These are phyloP conservation scores for Globisporangium cederbergense DNA, from an alignment of 352 stramenopile species.

Conservation along the genomic window DNA sequence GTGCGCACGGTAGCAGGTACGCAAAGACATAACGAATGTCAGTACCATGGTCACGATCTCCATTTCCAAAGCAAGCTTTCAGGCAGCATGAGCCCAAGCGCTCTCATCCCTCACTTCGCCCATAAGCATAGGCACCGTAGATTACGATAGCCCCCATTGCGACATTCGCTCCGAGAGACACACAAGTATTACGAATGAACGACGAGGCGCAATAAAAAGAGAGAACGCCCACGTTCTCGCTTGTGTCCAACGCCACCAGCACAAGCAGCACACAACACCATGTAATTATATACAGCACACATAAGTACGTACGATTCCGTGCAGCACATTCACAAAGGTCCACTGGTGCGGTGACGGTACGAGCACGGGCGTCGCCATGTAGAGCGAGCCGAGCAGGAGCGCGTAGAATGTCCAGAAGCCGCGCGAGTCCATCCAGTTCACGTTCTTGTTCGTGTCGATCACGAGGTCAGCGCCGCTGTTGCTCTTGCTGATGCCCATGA, in stretches of 20 bases:
- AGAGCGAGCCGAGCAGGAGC: slow-evolving; percentile 68
- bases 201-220: background rate
- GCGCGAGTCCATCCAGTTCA: slow-evolving; percentile 89
- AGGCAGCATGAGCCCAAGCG: slow-evolving; percentile 13
- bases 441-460: slow-evolving; percentile 87
- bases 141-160: background rate
- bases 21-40: slow-evolving; percentile 8
- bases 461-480: slow-evolving; percentile 23
- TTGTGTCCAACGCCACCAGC: background rate
- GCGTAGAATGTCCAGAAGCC: slow-evolving; percentile 89
- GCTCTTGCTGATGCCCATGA: slow-evolving; percentile 9
- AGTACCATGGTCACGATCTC: background rate
- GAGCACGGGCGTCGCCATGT: slow-evolving; percentile 77
- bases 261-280: slow-evolving; percentile 7
- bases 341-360: slow-evolving; percentile 66
- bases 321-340: slow-evolving; percentile 84
- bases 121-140: background rate
- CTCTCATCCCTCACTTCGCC: background rate
- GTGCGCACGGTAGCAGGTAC: background rate
- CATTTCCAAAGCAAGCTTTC: background rate
- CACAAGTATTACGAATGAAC: background rate
- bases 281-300: background rate
- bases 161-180: background rate
- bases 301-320: slow-evolving; percentile 62
- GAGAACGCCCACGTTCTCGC: background rate